A percentile compares a stretch with the other conserved stretches of the same genome.
phyloP scores from a whole-genome alignment of 2,329 filamentous ascomycete genomes.

The Gremmenia infestans region DNA sequence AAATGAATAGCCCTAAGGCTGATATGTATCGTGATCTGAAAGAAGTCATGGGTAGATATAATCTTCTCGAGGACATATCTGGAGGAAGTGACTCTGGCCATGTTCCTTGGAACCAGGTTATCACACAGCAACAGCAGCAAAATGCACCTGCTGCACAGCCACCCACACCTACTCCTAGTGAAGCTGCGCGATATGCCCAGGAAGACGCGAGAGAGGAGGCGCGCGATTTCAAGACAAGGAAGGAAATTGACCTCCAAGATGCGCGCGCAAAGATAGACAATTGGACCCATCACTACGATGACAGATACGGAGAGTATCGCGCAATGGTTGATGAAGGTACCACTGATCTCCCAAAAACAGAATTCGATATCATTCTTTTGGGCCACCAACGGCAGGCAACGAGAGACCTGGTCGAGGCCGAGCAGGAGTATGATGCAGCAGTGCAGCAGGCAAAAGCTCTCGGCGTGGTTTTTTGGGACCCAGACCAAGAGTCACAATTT shows the following conservation, averaged over 20 bases:
- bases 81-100: background rate
- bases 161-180: background rate
- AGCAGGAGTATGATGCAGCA: constrained; percentile 5
- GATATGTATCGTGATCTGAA: background rate
- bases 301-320: constrained; percentile 2
- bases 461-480: constrained; percentile 1
- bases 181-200: background rate
- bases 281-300: constrained; percentile 7
- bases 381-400: constrained; percentile 1
- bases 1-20: background rate
- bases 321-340: no score
- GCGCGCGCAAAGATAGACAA: constrained; percentile 7
- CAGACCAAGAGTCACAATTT: constrained; percentile 15
- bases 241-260: background rate
- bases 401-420: constrained; percentile 3
- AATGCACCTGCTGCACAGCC: background rate
- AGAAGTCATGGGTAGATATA: background rate
- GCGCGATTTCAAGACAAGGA: background rate
- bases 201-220: background rate
- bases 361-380: constrained; percentile 13
- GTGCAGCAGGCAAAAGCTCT: constrained; percentile 1
- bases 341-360: constrained; percentile 1
- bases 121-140: background rate
- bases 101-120: background rate
- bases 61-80: constrained; percentile 3